phyloP scores from a whole-genome alignment of 2,329 filamentous ascomycete species.

The Eurotiales sp. region DNA sequence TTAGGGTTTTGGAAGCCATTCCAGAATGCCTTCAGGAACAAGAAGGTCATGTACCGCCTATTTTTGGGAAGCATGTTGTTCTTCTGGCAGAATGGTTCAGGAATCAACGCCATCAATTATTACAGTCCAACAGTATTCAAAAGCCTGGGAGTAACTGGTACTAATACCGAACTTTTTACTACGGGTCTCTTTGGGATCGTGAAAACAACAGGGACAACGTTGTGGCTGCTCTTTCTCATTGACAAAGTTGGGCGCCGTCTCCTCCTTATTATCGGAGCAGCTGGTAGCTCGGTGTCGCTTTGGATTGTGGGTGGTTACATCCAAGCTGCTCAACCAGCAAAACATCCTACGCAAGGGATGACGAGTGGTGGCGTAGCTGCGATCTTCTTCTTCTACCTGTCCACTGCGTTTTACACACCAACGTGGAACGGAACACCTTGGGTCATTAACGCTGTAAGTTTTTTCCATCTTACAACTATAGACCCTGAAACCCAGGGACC shows the following conservation, averaged over 20 bases:
- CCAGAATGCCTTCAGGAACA: no score
- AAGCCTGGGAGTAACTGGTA: slow-evolving; percentile 46
- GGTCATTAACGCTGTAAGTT: slow-evolving; percentile 60
- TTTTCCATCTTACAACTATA: no score
- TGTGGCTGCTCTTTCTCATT: slow-evolving; percentile 52
- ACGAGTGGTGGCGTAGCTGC: slow-evolving; percentile 38
- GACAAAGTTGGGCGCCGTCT: slow-evolving; percentile 46
- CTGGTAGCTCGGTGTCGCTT: neutral
- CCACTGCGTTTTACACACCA: slow-evolving; percentile 68
- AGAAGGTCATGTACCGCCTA: no score
- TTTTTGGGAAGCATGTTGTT: no score
- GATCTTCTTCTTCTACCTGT: slow-evolving; percentile 67
- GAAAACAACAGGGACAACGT: slow-evolving; percentile 66
- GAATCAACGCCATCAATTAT: slow-evolving; percentile 57
- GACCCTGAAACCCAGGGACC: no score
- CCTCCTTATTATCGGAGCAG: slow-evolving; percentile 41
- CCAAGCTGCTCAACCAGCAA: neutral
- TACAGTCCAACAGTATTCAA: slow-evolving; percentile 60
- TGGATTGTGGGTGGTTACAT: neutral
- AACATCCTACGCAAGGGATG: slow-evolving; percentile 3
- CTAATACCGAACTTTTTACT: slow-evolving; percentile 50
- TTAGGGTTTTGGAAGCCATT: no score
- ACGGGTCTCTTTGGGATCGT: slow-evolving; percentile 57
- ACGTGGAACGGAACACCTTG: slow-evolving; percentile 72
- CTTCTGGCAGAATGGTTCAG: no score